Conservation (phyloP, 1,284 basidiomycete genomes). For the Fistulinella staudtii region DNA sequence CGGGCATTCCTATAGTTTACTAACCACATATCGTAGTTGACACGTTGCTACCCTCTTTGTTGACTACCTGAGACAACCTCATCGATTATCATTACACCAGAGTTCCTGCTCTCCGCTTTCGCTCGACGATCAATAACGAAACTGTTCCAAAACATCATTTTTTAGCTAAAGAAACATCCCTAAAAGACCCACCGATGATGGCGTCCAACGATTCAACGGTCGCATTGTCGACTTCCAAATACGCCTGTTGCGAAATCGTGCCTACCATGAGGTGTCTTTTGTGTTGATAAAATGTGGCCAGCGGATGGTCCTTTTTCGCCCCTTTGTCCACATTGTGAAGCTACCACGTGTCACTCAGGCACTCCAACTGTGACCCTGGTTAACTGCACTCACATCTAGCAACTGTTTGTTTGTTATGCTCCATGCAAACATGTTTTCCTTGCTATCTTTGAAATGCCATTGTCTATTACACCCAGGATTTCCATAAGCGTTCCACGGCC, state of each 20-base stretch:
- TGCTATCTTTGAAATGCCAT: slow-evolving; percentile 26
- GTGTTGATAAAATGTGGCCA: slow-evolving; percentile 38
- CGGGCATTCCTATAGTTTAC: slow-evolving; percentile 2
- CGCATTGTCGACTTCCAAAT: slow-evolving; percentile 36
- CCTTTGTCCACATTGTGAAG: too few species aligned
- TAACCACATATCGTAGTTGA: slow-evolving; percentile 18
- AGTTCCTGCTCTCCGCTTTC: slow-evolving; percentile 11
- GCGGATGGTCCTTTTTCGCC: slow-evolving; percentile 11
- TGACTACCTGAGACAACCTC: background rate
- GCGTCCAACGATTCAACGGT: slow-evolving; percentile 37
- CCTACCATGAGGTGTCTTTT: slow-evolving; percentile 37
- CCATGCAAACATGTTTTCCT: slow-evolving; percentile 25
- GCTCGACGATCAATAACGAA: slow-evolving; percentile 22
- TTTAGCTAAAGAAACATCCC: background rate
- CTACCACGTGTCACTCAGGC: too few species aligned
- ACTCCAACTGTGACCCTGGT: too few species aligned
- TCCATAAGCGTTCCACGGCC: too few species aligned
- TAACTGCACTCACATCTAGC: too few species aligned
- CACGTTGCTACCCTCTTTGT: background rate
- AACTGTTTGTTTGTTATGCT: slow-evolving; percentile 4
- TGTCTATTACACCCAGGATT: slow-evolving; percentile 13
- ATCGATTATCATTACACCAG: slow-evolving; percentile 5
- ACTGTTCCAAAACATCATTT: slow-evolving; percentile 12
- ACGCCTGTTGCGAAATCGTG: slow-evolving; percentile 36
- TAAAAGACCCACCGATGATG: slow-evolving; percentile 33